Base-by-base conservation (phyloP, 441 rosid species). In the Breynia disticha region DNA sequence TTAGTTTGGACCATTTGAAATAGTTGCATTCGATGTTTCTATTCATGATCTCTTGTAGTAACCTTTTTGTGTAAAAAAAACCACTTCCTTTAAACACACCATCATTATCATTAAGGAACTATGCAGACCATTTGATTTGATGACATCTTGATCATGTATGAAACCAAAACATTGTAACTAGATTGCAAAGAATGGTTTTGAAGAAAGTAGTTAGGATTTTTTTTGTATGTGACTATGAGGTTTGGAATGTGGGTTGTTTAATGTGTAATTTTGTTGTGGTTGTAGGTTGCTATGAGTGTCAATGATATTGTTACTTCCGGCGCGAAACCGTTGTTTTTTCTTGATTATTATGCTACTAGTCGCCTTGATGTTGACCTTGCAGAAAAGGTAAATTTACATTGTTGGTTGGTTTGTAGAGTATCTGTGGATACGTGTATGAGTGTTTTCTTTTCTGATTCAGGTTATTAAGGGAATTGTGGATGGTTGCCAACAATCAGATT, bases 271-370 rank as follows among this genome's bases (percentile, higher is more conserved):
- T 28, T 5, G 35, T 28, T 28, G 5, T 5, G 35, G 7, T 60
- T 58, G 16, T 65, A 88, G 98, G 97, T 93, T 48, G 97, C 97
- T 0, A 88, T 93, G 96, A 86, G 95, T 67, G 98, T 93, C 59
- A 88, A 88, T 60, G 97, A 88, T 64, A 93, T 88, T 72, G 68
- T 93, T 56, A 93, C 98, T 61, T 93, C 93, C 32, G 97, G 98
- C 46, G 97, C 98, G 1, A 88, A 84, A 60, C 98, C 98, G 42
- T 64, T 91, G 39, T 88, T 88, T 74, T 88, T 91, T 66, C 84
- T 91, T 21, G 97, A 91, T 72, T 91, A 91, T 70, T 91, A 82
- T 73, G 98, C 95, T 6, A 88, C 95, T 4, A 86, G 91, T 63
- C 86, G 59, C 70, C 94, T 88, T 19, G 87, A 88, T 77, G 94